These are phyloP conservation scores for Nosema muscidifuracis DNA, from an alignment of 371 early-diverging fungal genomes.

Conservation along the genomic window DNA sequence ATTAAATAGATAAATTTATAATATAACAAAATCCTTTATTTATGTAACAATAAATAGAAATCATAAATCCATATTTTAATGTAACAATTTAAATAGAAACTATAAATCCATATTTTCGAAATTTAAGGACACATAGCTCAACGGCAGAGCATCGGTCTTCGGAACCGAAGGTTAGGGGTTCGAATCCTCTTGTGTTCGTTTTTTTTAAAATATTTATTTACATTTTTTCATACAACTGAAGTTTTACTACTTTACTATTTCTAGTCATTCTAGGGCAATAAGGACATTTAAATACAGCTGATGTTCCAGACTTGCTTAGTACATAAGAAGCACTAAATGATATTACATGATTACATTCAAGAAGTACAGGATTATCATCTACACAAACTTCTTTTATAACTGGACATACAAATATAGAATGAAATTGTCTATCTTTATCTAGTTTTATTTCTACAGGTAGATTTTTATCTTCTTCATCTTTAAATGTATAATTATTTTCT, in stretches of 20 bases:
- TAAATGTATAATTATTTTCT: neutral
- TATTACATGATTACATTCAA: conserved; percentile 90
- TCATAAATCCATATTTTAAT: too few relatives aligned
- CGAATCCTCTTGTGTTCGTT: conserved; percentile 38
- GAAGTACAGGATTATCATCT: conserved; percentile 87
- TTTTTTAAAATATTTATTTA: conserved; percentile 8
- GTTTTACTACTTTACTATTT: conserved; percentile 16
- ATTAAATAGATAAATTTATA: neutral
- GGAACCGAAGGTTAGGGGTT: conserved; percentile 46
- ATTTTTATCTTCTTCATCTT: conserved; percentile 16
- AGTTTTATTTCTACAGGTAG: conserved; percentile 35
- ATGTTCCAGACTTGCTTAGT: conserved; percentile 67
- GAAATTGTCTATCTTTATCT: conserved; percentile 58
- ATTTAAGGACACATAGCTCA: conserved; percentile 33
- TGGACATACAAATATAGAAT: conserved; percentile 90
- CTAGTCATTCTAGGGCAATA: conserved; percentile 77
- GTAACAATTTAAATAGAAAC: too few relatives aligned
- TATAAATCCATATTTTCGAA: neutral
- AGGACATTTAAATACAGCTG: conserved; percentile 72
- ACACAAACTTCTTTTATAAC: conserved; percentile 76
- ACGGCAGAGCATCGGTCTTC: conserved; percentile 46
- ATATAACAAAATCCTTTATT: neutral
- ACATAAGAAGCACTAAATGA: conserved; percentile 75
- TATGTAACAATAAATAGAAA: too few relatives aligned
- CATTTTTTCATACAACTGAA: neutral